Conservation (phyloP, 257 asterid genomes). For the Penstemon davidsonii region DNA sequence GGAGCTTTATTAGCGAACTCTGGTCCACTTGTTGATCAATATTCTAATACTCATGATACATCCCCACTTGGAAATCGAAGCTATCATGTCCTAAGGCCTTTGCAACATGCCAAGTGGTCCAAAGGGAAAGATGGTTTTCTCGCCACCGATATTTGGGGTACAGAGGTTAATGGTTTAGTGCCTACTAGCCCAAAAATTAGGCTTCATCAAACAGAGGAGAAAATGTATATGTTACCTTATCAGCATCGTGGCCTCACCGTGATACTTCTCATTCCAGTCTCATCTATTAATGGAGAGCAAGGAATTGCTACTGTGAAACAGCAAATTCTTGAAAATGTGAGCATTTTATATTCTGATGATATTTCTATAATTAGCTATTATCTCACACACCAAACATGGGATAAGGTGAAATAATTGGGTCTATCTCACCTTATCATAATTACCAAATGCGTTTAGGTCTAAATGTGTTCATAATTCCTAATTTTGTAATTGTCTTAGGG, state of each 20-base stretch:
- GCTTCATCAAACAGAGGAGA: constrained; percentile 76
- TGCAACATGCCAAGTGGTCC: constrained; percentile 84
- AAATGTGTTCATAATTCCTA: constrained; percentile 9
- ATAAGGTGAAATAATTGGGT: too few species aligned
- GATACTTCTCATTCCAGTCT: constrained; percentile 72
- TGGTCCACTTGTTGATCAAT: constrained; percentile 45
- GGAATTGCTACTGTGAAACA: constrained; percentile 77
- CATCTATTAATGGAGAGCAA: constrained; percentile 77
- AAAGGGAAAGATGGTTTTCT: constrained; percentile 89
- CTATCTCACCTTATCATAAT: too few species aligned
- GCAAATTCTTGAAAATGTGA: constrained; percentile 77
- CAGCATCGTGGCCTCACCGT: constrained; percentile 83
- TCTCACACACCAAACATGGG: too few species aligned
- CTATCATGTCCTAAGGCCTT: constrained; percentile 83
- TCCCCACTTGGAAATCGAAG: constrained; percentile 50
- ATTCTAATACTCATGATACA: constrained; percentile 52
- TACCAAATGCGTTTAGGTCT: not conserved
- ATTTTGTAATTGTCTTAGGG: constrained; percentile 52
- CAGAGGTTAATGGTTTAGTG: constrained; percentile 54
- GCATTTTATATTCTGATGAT: constrained; percentile 29
- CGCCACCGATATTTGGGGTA: constrained; percentile 84
- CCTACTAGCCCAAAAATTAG: constrained; percentile 67
- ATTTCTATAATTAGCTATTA: too few species aligned
- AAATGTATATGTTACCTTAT: constrained; percentile 75
- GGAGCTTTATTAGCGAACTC: constrained; percentile 53